Evolutionary conservation across 768 basidiomycete genomes (phyloP).

Genomic region (Kwoniella dendrophila): DNA sequence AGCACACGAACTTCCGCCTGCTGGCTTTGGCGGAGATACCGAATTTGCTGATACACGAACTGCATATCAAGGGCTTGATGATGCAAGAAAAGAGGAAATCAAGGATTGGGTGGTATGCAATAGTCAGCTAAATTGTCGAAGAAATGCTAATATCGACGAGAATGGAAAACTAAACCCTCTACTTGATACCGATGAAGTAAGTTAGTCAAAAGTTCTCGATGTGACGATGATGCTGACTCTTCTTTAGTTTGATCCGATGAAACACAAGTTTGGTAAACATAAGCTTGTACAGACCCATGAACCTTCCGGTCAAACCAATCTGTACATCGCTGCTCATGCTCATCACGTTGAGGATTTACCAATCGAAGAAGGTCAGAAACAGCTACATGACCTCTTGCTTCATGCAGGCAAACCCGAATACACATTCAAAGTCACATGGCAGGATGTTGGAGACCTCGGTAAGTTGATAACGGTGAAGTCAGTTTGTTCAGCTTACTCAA

Average conservation of each 20-base stretch:
- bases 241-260: slow-evolving; percentile 31
- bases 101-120: slow-evolving; percentile 34
- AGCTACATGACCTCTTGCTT: slow-evolving; percentile 13
- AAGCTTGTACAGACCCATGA: slow-evolving; percentile 28
- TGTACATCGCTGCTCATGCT: slow-evolving; percentile 40
- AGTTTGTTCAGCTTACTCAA: not conserved
- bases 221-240: slow-evolving; percentile 20
- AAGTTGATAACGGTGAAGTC: not conserved
- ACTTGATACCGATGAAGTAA: slow-evolving; percentile 19
- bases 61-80: slow-evolving; percentile 32
- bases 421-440: slow-evolving; percentile 18
- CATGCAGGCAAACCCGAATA: slow-evolving; percentile 19
- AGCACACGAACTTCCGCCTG: slow-evolving; percentile 36
- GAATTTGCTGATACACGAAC: slow-evolving; percentile 41
- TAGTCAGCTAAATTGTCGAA: slow-evolving; percentile 34
- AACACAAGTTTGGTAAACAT: slow-evolving; percentile 38
- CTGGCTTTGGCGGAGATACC: slow-evolving; percentile 32
- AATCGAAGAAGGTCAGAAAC: slow-evolving; percentile 21
- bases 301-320: slow-evolving; percentile 30
- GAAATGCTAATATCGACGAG: slow-evolving; percentile 25
- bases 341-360: slow-evolving; percentile 40
- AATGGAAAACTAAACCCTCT: slow-evolving; percentile 21
- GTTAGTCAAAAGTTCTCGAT: slow-evolving; percentile 11
- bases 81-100: slow-evolving; percentile 27
- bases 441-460: slow-evolving; percentile 24